Conservation (phyloP, 2,329 filamentous ascomycete genomes). For the Colletotrichum eremochloae region DNA sequence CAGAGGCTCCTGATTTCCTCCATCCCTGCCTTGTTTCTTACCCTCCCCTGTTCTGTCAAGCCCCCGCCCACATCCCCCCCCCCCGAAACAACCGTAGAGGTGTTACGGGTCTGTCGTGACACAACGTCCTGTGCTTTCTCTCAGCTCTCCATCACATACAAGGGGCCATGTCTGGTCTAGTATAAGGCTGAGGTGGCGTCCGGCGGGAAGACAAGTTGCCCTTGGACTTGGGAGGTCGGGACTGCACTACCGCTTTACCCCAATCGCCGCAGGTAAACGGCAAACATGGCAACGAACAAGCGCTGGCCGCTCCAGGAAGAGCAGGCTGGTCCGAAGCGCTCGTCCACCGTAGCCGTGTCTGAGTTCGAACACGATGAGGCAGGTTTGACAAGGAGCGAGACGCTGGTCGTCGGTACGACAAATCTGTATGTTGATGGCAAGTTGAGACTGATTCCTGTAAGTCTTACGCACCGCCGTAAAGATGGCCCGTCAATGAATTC, state of each 20-base stretch:
- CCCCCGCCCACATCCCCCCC: not conserved
- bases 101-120: not conserved
- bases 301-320: slow-evolving; percentile 37
- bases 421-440: slow-evolving; percentile 43
- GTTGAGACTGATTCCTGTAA: slow-evolving; percentile 44
- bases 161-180: not conserved
- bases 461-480: slow-evolving; percentile 13
- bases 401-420: slow-evolving; percentile 45
- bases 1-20: not conserved
- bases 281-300: slow-evolving; percentile 32
- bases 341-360: slow-evolving; percentile 9
- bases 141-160: slow-evolving; percentile 3
- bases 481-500: not conserved
- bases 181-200: slow-evolving; percentile 32
- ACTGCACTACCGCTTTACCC: slow-evolving; percentile 17
- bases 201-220: not conserved
- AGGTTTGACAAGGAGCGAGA: slow-evolving; percentile 26
- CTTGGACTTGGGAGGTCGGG: slow-evolving; percentile 5
- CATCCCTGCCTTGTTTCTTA: not conserved
- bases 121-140: not conserved
- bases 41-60: not conserved
- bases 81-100: not conserved
- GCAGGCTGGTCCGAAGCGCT: slow-evolving; percentile 25
- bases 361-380: slow-evolving; percentile 5
- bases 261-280: not conserved